These are phyloP conservation scores for Colletotrichum sojae DNA, from an alignment of 2,329 filamentous ascomycete species.

Conservation along the genomic window DNA sequence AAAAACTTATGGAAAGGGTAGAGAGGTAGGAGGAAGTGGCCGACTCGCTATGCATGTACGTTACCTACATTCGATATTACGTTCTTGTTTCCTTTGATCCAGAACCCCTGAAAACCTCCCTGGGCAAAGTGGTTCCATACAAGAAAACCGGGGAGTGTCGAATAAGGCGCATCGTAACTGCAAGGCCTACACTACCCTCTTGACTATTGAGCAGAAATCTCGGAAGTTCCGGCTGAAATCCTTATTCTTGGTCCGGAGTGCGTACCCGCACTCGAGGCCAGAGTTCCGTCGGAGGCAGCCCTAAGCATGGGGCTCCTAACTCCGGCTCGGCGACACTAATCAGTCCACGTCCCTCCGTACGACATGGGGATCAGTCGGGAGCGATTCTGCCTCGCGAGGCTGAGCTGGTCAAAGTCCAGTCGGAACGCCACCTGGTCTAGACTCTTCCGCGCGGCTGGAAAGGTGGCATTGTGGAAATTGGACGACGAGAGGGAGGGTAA, in stretches of 20 bases:
- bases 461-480: not conserved
- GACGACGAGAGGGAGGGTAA: not conserved
- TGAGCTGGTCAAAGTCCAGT: not conserved
- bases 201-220: not conserved
- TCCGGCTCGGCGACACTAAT: not conserved
- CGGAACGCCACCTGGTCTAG: not conserved
- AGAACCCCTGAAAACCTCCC: no score
- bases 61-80: no score
- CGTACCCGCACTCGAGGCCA: not conserved
- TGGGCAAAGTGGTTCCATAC: no score
- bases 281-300: constrained; percentile 6
- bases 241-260: not conserved
- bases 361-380: not conserved
- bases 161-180: no score
- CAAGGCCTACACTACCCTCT: no score
- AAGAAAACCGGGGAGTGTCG: no score
- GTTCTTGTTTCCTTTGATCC: no score
- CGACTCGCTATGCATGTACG: no score
- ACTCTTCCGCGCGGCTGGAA: constrained; percentile 1
- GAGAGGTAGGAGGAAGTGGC: no score
- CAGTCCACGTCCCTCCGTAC: not conserved
- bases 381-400: constrained; percentile 35
- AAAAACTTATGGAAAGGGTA: no score
- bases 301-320: constrained; percentile 8
- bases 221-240: not conserved